Evolutionary conservation across 106 monocot species (phyloP), one percentile per base, ranked within the genome.

Genomic region (Iris macrosiphon): DNA sequence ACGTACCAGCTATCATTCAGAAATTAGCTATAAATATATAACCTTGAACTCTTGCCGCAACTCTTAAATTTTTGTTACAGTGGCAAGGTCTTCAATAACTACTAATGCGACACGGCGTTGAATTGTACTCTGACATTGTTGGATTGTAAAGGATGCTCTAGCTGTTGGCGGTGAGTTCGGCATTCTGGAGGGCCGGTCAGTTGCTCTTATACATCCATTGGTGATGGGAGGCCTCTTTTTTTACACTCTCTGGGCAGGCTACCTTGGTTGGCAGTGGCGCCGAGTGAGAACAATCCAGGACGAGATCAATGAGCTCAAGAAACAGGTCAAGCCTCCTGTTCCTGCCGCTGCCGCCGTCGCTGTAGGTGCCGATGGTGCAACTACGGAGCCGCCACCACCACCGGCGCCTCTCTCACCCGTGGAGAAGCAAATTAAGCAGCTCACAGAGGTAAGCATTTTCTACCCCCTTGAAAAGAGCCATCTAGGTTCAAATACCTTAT

Each of bases 221-320:
- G 85, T 74, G 39, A 95, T 95, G 94, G 72, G 79, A 0, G 32
- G 89, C 24, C 75, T 95, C 64, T 95, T 89, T 70, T 48, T 70
- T 14, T 95, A 79, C 65, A 89, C 94, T 7, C 71, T 94, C 2
- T 89, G 75, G 72, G 69, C 89, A 7, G 94, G 85, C 0, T 95
- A 95, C 46, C 67, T 95, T 0, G 89, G 94, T 6, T 95, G 94
- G 94, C 94, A 95, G 23, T 95, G 94, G 89, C 89, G 94, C 30
- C 75, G 94, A 16, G 82, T 89, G 10, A 61, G 89, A 17, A 95
- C 94, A 50, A 73, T 85, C 45, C 85, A 89, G 63, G 74, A 85
- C 18, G 94, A 94, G 59, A 79, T 94, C 70, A 94, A 89, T 63
- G 76, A 94, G 65, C 76, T 94, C 59, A 94, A 94, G 64, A 79